Evolutionary conservation across 768 basidiomycete genomes (phyloP).

Genomic region (Leccinum pellstonianum): DNA sequence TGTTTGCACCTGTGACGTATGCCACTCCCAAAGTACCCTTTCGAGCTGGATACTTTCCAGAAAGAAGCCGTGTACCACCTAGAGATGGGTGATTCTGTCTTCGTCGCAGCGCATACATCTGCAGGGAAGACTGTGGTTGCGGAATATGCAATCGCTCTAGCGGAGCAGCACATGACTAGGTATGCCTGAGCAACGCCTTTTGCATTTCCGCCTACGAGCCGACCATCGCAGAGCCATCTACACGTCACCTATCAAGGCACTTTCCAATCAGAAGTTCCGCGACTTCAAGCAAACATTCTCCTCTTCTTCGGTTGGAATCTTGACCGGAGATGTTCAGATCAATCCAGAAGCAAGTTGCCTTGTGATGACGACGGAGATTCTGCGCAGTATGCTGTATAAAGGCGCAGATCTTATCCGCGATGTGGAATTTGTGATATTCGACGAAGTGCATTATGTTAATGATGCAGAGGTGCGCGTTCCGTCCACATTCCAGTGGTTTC

Average conservation of each 20-base stretch:
- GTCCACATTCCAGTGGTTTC: constrained; percentile 1
- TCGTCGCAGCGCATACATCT: constrained; percentile 99
- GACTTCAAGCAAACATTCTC: constrained; percentile 98
- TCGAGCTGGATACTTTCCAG: constrained; percentile 97
- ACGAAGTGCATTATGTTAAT: constrained; percentile 99
- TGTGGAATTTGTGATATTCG: constrained; percentile 99
- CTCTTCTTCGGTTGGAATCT: constrained; percentile 86
- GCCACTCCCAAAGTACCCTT: constrained; percentile 78
- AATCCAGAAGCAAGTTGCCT: constrained; percentile 97
- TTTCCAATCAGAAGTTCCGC: constrained; percentile 98
- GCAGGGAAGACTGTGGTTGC: constrained; percentile 99
- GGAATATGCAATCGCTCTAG: constrained; percentile 96
- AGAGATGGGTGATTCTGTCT: constrained; percentile 96
- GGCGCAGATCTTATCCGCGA: constrained; percentile 98
- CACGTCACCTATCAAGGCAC: constrained; percentile 97
- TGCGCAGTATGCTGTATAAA: constrained; percentile 98
- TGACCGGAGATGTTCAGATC: constrained; percentile 99
- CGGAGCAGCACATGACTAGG: constrained; percentile 99
- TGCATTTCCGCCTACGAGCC: constrained; percentile 12
- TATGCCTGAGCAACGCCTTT: constrained; percentile 33
- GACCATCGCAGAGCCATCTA: constrained; percentile 78
- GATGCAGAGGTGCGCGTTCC: constrained; percentile 79
- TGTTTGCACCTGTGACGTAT: constrained; percentile 5
- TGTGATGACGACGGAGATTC: constrained; percentile 97
- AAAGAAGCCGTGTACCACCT: constrained; percentile 98